phyloP scores from a whole-genome alignment of 179 eudicot species.

The Drosera spatulata region DNA sequence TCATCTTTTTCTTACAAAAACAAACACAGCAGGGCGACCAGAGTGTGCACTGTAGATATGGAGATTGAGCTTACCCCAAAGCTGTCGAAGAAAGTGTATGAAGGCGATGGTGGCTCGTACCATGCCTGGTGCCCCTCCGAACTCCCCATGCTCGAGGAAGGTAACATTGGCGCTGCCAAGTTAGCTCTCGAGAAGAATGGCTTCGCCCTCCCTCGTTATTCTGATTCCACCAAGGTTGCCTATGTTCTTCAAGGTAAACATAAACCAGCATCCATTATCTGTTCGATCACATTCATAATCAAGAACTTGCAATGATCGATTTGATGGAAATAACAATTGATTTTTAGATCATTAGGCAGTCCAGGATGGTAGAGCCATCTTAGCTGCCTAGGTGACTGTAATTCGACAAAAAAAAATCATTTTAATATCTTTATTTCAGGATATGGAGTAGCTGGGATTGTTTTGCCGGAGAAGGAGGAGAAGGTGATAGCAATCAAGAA shows the following conservation, averaged over 20 bases:
- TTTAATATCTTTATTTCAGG: slow-evolving; percentile 19
- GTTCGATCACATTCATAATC: neutral
- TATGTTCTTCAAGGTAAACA: neutral
- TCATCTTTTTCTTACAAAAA: neutral
- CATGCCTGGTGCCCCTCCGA: slow-evolving; percentile 61
- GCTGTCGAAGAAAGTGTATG: slow-evolving; percentile 32
- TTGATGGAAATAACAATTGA: no score
- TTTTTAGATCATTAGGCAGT: no score
- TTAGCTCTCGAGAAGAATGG: slow-evolving; percentile 54
- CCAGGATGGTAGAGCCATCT: no score
- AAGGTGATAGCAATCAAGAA: slow-evolving; percentile 62
- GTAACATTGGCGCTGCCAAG: slow-evolving; percentile 77
- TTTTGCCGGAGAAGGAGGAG: slow-evolving; percentile 81
- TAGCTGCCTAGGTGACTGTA: no score
- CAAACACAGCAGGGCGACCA: neutral
- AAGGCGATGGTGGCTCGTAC: slow-evolving; percentile 60
- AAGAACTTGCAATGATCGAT: neutral
- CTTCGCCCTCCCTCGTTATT: slow-evolving; percentile 61
- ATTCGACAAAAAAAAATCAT: no score
- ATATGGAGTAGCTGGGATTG: slow-evolving; percentile 62
- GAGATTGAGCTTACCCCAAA: slow-evolving; percentile 60
- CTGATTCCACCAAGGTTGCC: slow-evolving; percentile 12
- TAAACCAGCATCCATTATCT: neutral
- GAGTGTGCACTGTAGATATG: slow-evolving; percentile 17
- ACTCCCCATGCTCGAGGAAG: slow-evolving; percentile 56